phyloP scores from a whole-genome alignment of 2,329 filamentous ascomycete genomes.

The Fusarium buxicola region DNA sequence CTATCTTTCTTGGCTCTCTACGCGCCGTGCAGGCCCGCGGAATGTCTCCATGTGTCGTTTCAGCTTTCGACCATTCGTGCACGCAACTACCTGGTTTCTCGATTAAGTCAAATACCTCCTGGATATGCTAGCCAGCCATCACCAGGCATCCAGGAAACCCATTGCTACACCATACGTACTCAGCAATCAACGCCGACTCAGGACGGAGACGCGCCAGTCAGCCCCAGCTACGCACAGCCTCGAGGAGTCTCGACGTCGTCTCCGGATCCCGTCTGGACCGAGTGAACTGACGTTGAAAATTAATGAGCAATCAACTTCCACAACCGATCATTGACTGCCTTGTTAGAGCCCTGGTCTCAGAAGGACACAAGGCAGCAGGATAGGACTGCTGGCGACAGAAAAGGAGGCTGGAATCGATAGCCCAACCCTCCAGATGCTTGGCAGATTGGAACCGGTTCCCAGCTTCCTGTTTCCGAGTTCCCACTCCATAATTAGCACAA shows the following conservation, averaged over 20 bases:
- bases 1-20: conserved; percentile 31
- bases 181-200: conserved; percentile 4
- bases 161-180: conserved; percentile 6
- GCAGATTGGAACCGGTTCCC: conserved; percentile 38
- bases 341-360: no score
- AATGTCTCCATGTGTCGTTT: conserved; percentile 3
- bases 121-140: conserved; percentile 18
- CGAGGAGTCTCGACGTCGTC: conserved; percentile 4
- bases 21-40: conserved; percentile 6
- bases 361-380: background rate
- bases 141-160: conserved; percentile 15
- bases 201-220: conserved; percentile 16
- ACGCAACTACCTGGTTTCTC: conserved; percentile 1
- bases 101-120: background rate
- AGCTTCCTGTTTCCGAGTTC: conserved; percentile 39
- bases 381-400: conserved; percentile 1
- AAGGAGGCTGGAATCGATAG: conserved; percentile 43
- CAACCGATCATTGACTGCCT: no score
- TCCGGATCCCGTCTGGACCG: background rate
- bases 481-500: conserved; percentile 39
- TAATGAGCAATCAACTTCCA: no score
- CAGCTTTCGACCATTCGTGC: background rate
- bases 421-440: conserved; percentile 42
- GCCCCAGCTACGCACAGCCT: conserved; percentile 28
- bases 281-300: no score